Evolutionary conservation across 192 early-diverging fungal genomes (phyloP), one percentile per base, ranked within the genome.

Genomic region (Coemansia sp.): DNA sequence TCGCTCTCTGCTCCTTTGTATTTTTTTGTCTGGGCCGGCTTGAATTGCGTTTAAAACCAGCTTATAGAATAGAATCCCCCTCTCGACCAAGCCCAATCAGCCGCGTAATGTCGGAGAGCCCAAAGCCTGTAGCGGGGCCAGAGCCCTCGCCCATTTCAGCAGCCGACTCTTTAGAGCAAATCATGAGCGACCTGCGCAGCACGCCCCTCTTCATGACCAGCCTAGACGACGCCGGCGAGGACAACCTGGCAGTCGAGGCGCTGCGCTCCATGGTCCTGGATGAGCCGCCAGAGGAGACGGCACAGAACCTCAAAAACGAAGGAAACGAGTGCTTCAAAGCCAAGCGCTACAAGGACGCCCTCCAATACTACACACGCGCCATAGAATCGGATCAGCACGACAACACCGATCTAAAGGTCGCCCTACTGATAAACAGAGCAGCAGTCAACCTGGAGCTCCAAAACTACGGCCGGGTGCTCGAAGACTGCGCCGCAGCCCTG

Each of bases 141-240:
- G 46, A 14, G 30, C 55, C 52, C 14, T 41, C 71, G 17, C 36
- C 34, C 5, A 43, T 56, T 5, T 55, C 36, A 39, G 37, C 26
- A 24, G 51, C 50, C 9, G 53, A 67, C 32, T 42, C 51, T 2
- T 42, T 48, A 9, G 78, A 71, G 9, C 71, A 82, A 40, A 64
- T 89, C 6, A 59, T 78, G 11, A 56, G 72, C 37, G 80, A 87
- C 19, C 72, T 91, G 50, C 64, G 84, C 29, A 75, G 69, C n/a
- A 83, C 91, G n/a, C 97, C 97, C 4, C 74, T 99, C 38, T 99
- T 99, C 72, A 99, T 99, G 97, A 82, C 67, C 35, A 58, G 78
- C 13, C 59, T 94, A 19, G 85, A 85, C 8, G 67, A 84, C 9
- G 58, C 23, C 15, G 85, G 84, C 30, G 70, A 75, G 7, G 81